Evolutionary conservation across 257 asterid species (phyloP), one percentile per base, ranked within the genome.

Genomic region (Scutellaria minor): DNA sequence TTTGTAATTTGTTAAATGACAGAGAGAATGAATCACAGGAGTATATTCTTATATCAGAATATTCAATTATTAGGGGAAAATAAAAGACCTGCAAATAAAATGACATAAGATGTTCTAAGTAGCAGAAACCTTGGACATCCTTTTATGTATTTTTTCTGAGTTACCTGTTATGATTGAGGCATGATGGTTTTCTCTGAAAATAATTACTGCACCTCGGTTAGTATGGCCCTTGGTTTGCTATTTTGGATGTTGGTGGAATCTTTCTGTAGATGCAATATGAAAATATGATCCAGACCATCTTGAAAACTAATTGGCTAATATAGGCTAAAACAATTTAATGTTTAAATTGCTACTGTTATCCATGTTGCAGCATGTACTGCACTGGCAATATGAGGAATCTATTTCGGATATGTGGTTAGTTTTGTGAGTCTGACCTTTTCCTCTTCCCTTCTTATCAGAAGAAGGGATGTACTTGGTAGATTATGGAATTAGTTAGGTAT

Each of bases 371-470:
- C 62, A 40, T 67, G 12, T 18, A 18, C n/a, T 65, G 12, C 9
- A 3, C 65, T 52, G 48, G 54, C 45, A 35, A 10, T 74, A 12
- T 60, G 18, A 68, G n/a, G 31, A 68, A 51, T 48, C 48, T 41
- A 22, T 51, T 13, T 37, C 12, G 11, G 71, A 4, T 42, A 14
- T 12, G 39, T 44, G 54, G 40, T 61, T 10, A 65, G 61, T 8
- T 55, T 5, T 54, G 47, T 44, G 68, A 46, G 20, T 71, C 13
- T 9, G 24, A 40, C 65, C 5, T 27, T 31, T 24, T 77, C 18
- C 27, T 7, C 44, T 42, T 51, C 31, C 65, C 51, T 67, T 65
- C 68, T 70, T 60, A 39, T 51, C 22, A 24, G 57, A 63, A 53
- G 47, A 13, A 46, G 27, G 48, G 10, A 18, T 61, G 24, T 73